Base-by-base conservation (phyloP, 805 yeast genomes). In the Schizosaccharomyces pombe region DNA sequence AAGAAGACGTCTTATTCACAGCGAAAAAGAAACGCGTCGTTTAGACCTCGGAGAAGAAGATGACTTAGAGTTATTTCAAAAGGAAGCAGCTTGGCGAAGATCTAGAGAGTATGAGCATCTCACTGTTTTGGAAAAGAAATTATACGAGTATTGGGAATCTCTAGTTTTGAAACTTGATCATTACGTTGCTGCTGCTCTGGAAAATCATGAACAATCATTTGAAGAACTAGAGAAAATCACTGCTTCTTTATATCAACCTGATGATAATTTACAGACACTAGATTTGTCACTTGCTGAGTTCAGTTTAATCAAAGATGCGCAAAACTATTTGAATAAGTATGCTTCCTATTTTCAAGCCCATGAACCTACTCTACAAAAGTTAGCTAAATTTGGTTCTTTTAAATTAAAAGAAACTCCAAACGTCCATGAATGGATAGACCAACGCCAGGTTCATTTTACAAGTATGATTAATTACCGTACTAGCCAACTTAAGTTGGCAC, bases 41-140 rank as follows among this genome's bases (percentile, higher is more conserved):
- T n/a, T 43, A 2, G 14, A 43, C 26, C 26, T 43, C 26, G 49
- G 26, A 8, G 30, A 19, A 22, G 29, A 16, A 9, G 1, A 12
- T 12, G 49, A 43, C 26, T 43, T 43, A 11, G 49, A 43, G 49
- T 43, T 43, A 26, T 43, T 43, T 22, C 49, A 43, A 26, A 43
- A 43, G 26, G 49, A 43, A 26, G 49, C 49, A 19, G 14, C 26
- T 16, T 43, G 49, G 49, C 19, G 49, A 22, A 28, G 49, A 5
- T 2, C 28, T 22, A 28, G 26, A 6, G 49, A 43, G 26, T 43
- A 43, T 43, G 49, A 43, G 16, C 14, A 22, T 8, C 49, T 43
- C 30, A 19, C 26, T 6, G 11, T 37, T 1, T 19, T 16, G 22
- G 43, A 37, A 19, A 11, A 37, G 22, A 37, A 37, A 11, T 19